Percentiles rank a stretch among this genome's conserved stretches.
These are phyloP conservation scores for Primulina tabacum DNA, from an alignment of 257 asterid genomes.

Conservation along the genomic window DNA sequence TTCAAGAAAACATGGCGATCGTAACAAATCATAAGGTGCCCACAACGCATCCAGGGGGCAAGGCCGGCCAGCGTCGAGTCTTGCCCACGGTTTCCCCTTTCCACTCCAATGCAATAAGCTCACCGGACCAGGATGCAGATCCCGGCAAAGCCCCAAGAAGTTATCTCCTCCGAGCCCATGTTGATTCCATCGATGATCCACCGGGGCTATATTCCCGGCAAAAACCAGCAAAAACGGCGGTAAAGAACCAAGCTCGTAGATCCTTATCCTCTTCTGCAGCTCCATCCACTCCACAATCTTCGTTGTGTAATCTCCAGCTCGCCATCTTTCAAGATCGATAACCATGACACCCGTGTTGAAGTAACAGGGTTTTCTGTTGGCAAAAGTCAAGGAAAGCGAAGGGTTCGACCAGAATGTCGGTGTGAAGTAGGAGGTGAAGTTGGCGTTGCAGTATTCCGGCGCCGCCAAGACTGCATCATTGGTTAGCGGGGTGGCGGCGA, in stretches of 20 bases:
- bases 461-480: conserved; percentile 70
- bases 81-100: conserved; percentile 91
- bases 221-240: conserved; percentile 89
- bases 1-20: conserved; percentile 52
- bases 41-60: conserved; percentile 87
- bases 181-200: conserved; percentile 95
- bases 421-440: conserved; percentile 84
- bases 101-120: conserved; percentile 97
- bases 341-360: conserved; percentile 97
- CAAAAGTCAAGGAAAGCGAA: conserved; percentile 69
- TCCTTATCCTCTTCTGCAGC: conserved; percentile 89
- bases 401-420: conserved; percentile 95
- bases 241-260: conserved; percentile 82
- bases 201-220: conserved; percentile 85
- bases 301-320: conserved; percentile 61
- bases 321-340: conserved; percentile 71
- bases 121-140: conserved; percentile 89
- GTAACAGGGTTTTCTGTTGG: conserved; percentile 66
- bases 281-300: conserved; percentile 95
- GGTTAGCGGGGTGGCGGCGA: conserved; percentile 57
- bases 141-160: conserved; percentile 75
- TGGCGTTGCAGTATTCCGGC: conserved; percentile 93
- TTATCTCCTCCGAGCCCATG: conserved; percentile 98
- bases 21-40: conserved; percentile 89
- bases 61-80: conserved; percentile 64